Evolutionary conservation across 1,139 yeast genomes (phyloP), one percentile per base, ranked within the genome.

Genomic region (Blastobotrys indianensis): DNA sequence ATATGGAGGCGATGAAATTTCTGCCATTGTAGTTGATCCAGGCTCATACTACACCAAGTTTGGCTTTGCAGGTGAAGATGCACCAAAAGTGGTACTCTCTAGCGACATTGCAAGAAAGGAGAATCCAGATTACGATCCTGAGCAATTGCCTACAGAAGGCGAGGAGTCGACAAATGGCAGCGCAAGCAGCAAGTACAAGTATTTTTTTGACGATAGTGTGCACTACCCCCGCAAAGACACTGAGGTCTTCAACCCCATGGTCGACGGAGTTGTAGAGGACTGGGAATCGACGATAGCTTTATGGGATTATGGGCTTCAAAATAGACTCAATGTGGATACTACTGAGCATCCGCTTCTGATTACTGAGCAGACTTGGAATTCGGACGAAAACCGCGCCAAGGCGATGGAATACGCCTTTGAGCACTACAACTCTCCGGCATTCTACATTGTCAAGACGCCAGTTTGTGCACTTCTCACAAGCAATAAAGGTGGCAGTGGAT

Each of bases 41-140:
- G 97, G 98, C 23, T 82, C 96, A 9, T 79, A 74, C 54, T 71
- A 79, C 51, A 87, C 97, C 3, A 78, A 94, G 48, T 79, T 85
- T 20, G 98, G 98, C 1, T 90, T 79, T 64, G 94, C 97, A 4
- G 98, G 98, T 8, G 94, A 88, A 53, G 98, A 92, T 64, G 76
- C 80, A 50, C 98, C 98, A 6, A 80, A 84, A 54, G 70, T 82
- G 1, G 79, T 84, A 33, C 66, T 84, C 5, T 86, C 96, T 1
- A 83, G 95, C 0, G 48, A 45, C 40, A 67, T 62, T 49, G 70
- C 63, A 5, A 35, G 42, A 15, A 41, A 41, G 40, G 55, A 20
- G 12, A 52, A 51, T 33, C 49, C 51, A 2, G 48, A 47, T 29
- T 49, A 49, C 37, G 60, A 56, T 35, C 52, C 54, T 5, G 56